These are phyloP conservation scores for Talaromyces rugulosus DNA, from an alignment of 2,329 filamentous ascomycete genomes.

Conservation along the genomic window DNA sequence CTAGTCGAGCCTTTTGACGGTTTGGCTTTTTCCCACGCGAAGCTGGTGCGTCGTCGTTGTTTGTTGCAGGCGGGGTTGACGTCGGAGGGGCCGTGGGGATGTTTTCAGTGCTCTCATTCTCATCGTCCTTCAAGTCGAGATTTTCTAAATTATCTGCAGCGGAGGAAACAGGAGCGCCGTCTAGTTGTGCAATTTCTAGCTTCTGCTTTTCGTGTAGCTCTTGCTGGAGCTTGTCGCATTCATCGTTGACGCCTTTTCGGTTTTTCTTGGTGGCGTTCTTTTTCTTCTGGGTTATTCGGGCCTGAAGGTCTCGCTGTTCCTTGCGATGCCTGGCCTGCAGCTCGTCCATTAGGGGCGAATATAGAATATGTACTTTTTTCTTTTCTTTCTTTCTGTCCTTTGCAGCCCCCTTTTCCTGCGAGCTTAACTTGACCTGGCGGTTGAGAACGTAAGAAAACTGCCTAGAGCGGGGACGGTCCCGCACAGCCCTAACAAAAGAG, in stretches of 20 bases:
- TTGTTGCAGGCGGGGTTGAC: constrained; percentile 6
- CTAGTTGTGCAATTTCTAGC: constrained; percentile 45
- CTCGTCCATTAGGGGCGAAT: constrained; percentile 61
- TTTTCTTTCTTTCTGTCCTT: background rate
- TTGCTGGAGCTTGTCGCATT: constrained; percentile 56
- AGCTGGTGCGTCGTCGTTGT: background rate
- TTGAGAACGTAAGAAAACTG: constrained; percentile 3
- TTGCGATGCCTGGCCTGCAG: constrained; percentile 77
- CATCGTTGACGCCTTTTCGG: constrained; percentile 64
- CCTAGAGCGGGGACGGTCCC: constrained; percentile 20
- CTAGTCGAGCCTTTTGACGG: constrained; percentile 84
- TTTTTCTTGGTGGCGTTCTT: constrained; percentile 88
- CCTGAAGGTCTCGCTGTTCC: constrained; percentile 82
- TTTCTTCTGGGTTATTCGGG: constrained; percentile 88
- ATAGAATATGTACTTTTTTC: background rate
- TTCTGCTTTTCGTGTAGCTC: constrained; percentile 54
- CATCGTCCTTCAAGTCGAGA: constrained; percentile 28
- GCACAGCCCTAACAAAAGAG: constrained; percentile 25
- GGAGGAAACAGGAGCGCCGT: constrained; percentile 27
- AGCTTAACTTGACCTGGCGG: constrained; percentile 8
- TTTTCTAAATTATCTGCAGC: constrained; percentile 27
- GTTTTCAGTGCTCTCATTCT: constrained; percentile 12
- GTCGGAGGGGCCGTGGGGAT: constrained; percentile 9
- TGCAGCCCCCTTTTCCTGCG: background rate
- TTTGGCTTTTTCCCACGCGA: constrained; percentile 68